Conservation (phyloP, 495 filamentous ascomycete genomes). For the Darksidea phi region DNA sequence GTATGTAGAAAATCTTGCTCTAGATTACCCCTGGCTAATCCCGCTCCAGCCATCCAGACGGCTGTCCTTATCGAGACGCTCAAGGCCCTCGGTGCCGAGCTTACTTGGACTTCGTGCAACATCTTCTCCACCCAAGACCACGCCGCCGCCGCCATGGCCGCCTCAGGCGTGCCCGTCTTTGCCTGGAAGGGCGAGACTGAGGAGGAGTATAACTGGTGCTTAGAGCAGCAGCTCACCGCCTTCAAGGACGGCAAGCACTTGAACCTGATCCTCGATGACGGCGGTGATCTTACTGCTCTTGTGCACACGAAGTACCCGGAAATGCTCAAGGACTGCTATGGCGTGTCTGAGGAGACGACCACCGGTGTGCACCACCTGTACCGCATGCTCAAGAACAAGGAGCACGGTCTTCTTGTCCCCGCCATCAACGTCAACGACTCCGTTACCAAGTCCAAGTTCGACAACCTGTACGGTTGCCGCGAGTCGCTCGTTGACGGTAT, state of each 20-base stretch:
- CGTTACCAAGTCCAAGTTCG: slow-evolving; percentile 99
- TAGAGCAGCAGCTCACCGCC: slow-evolving; percentile 94
- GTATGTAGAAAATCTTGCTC: slow-evolving; percentile 48
- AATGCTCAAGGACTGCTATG: slow-evolving; percentile 94
- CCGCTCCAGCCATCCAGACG: slow-evolving; percentile 80
- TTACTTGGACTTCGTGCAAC: slow-evolving; percentile 96
- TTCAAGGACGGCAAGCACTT: slow-evolving; percentile 97
- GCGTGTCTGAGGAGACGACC: slow-evolving; percentile 98
- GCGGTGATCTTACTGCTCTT: slow-evolving; percentile 93
- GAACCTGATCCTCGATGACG: slow-evolving; percentile 98
- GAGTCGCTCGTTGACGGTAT: slow-evolving; percentile 99
- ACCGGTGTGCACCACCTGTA: slow-evolving; percentile 99
- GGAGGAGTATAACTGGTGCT: slow-evolving; percentile 99
- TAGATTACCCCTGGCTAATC: slow-evolving; percentile 27
- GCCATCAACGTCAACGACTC: slow-evolving; percentile 99
- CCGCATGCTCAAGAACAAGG: slow-evolving; percentile 88
- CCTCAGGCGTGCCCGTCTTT: slow-evolving; percentile 91
- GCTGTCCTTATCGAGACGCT: slow-evolving; percentile 98
- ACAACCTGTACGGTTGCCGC: slow-evolving; percentile 99
- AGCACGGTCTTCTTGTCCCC: slow-evolving; percentile 71
- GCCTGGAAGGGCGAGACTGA: slow-evolving; percentile 99
- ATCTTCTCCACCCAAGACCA: slow-evolving; percentile 99
- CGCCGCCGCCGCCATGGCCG: slow-evolving; percentile 94
- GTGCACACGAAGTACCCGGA: slow-evolving; percentile 98
- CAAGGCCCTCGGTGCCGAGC: slow-evolving; percentile 87